Conservation (phyloP, 768 basidiomycete species). For the Suillus subluteus region DNA sequence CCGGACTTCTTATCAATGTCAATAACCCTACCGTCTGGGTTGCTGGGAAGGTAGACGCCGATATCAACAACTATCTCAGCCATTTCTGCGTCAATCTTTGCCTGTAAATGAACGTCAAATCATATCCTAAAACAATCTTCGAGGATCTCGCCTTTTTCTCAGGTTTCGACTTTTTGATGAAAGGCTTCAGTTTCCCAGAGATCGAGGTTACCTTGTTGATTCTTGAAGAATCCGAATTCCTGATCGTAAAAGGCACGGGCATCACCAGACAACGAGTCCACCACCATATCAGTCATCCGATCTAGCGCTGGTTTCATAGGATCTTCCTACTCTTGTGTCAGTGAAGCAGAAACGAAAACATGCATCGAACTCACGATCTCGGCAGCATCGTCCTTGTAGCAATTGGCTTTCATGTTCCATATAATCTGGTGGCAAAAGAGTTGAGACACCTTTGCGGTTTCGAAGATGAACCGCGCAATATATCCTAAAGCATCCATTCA, state of each 20-base stretch:
- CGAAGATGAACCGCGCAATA: slow-evolving; percentile 92
- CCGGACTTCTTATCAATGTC: slow-evolving; percentile 98
- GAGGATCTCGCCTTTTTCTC: slow-evolving; percentile 82
- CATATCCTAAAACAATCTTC: background rate
- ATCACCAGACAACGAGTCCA: slow-evolving; percentile 84
- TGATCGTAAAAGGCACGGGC: slow-evolving; percentile 89
- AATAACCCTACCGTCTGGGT: slow-evolving; percentile 95
- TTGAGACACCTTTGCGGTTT: slow-evolving; percentile 96
- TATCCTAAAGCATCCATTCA: slow-evolving; percentile 60
- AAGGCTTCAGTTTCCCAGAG: slow-evolving; percentile 96
- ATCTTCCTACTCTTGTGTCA: slow-evolving; percentile 66
- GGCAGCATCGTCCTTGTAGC: slow-evolving; percentile 87
- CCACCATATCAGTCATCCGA: slow-evolving; percentile 77
- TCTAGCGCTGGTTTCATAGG: slow-evolving; percentile 97
- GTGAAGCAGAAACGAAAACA: slow-evolving; percentile 3
- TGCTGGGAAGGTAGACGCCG: slow-evolving; percentile 97
- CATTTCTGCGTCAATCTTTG: slow-evolving; percentile 99
- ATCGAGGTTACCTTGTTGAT: slow-evolving; percentile 91
- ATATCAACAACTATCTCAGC: slow-evolving; percentile 89
- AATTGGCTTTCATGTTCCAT: slow-evolving; percentile 99
- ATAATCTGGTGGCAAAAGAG: slow-evolving; percentile 99
- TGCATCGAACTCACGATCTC: slow-evolving; percentile 62
- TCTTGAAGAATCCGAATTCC: slow-evolving; percentile 88
- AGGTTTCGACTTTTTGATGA: slow-evolving; percentile 90
- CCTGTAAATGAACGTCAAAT: slow-evolving; percentile 47